phyloP scores from a whole-genome alignment of 2,329 filamentous ascomycete genomes.

The Apiospora kogelbergensis region DNA sequence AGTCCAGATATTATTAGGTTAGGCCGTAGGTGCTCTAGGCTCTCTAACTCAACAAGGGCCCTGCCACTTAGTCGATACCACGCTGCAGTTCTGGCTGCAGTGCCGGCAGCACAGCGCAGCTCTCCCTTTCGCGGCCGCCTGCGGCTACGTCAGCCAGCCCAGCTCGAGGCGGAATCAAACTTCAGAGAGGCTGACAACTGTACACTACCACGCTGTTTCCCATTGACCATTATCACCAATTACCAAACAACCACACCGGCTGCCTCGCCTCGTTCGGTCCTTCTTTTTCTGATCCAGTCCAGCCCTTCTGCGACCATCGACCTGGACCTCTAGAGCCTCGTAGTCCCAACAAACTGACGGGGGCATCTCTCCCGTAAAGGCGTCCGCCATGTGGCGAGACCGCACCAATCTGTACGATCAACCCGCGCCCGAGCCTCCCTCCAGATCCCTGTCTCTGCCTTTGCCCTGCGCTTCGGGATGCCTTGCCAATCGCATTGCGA shows the following conservation, averaged over 20 bases:
- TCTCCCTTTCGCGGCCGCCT: neutral
- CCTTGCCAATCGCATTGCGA: neutral
- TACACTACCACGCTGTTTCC: neutral
- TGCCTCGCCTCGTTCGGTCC: neutral
- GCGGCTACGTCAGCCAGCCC: slow-evolving; percentile 2
- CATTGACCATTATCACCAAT: slow-evolving; percentile 12
- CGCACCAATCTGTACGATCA: slow-evolving; percentile 87
- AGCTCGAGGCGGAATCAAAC: slow-evolving; percentile 1
- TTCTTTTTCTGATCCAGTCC: neutral
- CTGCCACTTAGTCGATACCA: neutral
- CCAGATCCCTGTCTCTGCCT: slow-evolving; percentile 9
- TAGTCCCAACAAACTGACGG: slow-evolving; percentile 22
- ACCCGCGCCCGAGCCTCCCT: slow-evolving; percentile 1
- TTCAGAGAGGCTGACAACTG: slow-evolving; percentile 1
- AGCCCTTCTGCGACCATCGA: neutral
- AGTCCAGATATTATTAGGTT: neutral
- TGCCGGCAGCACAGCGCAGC: neutral
- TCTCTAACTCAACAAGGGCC: neutral
- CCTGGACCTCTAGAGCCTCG: slow-evolving; percentile 14
- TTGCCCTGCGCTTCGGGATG: neutral
- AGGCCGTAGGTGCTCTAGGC: neutral
- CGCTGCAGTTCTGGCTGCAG: too few species aligned
- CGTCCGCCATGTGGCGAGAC: slow-evolving; percentile 94
- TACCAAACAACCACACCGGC: neutral
- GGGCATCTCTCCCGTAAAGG: slow-evolving; percentile 25